Base-by-base conservation (phyloP, 257 asterid species). In the Vinca minor region DNA sequence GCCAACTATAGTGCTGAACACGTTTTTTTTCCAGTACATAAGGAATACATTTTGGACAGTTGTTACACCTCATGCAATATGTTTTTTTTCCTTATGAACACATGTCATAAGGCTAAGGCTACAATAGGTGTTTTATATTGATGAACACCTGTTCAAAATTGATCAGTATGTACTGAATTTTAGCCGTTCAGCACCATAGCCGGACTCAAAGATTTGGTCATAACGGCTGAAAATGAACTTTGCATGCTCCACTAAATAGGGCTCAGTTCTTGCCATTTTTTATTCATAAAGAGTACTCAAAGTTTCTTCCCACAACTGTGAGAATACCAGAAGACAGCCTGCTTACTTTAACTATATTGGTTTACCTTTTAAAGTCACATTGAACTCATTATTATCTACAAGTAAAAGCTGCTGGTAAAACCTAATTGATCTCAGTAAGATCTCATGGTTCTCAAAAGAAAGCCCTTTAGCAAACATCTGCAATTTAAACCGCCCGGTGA, bases 301-400 rank as follows among this genome's bases (percentile, higher is more conserved):
- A n/a, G n/a, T n/a, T 72, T 71, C 74, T 66, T 58, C 41, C 70
- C 69, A 48, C 59, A 49, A 50, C 46, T 21, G 65, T 18, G 32
- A 59, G 67, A 66, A 61, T 39, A 39, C 38, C 41, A 67, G 13
- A 42, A 53, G 45, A 66, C 69, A 62, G 45, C 75, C 77, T n/a
- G n/a, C n/a, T n/a, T n/a, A n/a, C n/a, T n/a, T n/a, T n/a, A n/a
- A n/a, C n/a, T n/a, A n/a, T 66, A 69, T 5, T 67, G 32, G 71
- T 58, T 56, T 69, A 53, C 29, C 46, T 52, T 32, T 44, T 62
- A 41, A 48, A 47, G 46, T 52, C 3, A 69, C 50, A 68, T 38
- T 23, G 54, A 56, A 41, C 76, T 69, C 65, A 46, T 38, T 76
- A 72, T 74, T 78, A 78, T 77, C 83, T 76, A 80, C 86, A 85